Percentiles rank a stretch among this genome's conserved stretches.
phyloP scores from a whole-genome alignment of 495 filamentous ascomycete genomes.

The Apiosordaria backusii region DNA sequence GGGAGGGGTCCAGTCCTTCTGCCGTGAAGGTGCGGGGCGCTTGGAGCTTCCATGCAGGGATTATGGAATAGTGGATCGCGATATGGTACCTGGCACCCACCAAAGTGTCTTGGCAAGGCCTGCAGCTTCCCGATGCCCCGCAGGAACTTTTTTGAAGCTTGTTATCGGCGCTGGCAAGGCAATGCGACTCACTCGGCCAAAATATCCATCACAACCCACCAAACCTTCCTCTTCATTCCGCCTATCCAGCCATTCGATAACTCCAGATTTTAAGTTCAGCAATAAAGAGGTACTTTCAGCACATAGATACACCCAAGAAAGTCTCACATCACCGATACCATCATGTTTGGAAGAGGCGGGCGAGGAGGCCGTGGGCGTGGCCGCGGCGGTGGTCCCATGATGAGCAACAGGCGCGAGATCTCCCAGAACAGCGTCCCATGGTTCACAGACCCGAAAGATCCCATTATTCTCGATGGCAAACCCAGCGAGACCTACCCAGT shows the following conservation, averaged over 20 bases:
- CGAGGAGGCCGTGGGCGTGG: slow-evolving; percentile 38
- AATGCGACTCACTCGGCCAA: neutral
- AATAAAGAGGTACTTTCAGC: neutral
- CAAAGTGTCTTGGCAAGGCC: neutral
- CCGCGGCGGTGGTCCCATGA: slow-evolving; percentile 25
- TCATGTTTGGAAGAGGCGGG: slow-evolving; percentile 35
- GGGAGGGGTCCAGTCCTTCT: slow-evolving; percentile 7
- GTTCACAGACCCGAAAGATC: slow-evolving; percentile 25
- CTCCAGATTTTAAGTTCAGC: neutral
- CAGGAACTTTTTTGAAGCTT: neutral
- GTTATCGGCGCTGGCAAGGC: neutral
- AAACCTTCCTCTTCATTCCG: no score
- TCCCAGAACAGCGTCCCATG: slow-evolving; percentile 33
- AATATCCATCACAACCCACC: neutral
- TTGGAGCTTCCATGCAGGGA: slow-evolving; percentile 10
- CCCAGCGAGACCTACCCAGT: slow-evolving; percentile 45
- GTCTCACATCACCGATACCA: neutral
- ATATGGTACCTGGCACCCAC: neutral
- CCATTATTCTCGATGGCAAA: slow-evolving; percentile 36
- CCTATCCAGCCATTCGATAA: neutral
- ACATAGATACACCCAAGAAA: neutral
- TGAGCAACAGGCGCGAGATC: slow-evolving; percentile 25
- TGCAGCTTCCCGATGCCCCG: neutral
- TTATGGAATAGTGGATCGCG: neutral
- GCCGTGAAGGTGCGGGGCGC: neutral